Evolutionary conservation across 495 filamentous ascomycete species (phyloP).

Genomic region (Pseudomonodictys pantanalensis): DNA sequence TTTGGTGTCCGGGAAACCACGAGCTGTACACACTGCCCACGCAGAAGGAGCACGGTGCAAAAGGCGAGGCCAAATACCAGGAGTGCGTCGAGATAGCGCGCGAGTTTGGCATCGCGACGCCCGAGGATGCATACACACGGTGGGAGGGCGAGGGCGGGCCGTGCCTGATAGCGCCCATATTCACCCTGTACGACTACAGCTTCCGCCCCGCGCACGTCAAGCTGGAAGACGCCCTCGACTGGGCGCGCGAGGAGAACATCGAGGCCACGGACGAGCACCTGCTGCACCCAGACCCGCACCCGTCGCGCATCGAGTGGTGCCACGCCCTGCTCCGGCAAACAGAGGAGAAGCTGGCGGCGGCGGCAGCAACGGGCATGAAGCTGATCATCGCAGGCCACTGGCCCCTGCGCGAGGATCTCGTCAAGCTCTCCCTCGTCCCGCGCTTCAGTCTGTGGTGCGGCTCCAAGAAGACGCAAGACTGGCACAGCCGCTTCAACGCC

Average conservation of each 20-base stretch:
- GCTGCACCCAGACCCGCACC: constrained; percentile 40
- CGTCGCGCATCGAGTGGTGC: constrained; percentile 41
- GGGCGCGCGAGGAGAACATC: constrained; percentile 42
- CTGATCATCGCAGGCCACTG: constrained; percentile 42
- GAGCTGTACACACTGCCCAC: constrained; percentile 42
- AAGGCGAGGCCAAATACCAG: constrained; percentile 42
- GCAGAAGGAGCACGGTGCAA: constrained; percentile 30
- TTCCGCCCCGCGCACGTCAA: constrained; percentile 40
- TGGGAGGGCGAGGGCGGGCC: constrained; percentile 42
- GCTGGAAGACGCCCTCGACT: constrained; percentile 37
- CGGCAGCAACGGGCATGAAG: constrained; percentile 30
- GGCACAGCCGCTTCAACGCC: constrained; percentile 41
- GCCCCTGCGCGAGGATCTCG: constrained; percentile 43
- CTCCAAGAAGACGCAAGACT: constrained; percentile 43
- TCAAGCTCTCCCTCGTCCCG: constrained; percentile 38
- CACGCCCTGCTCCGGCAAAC: constrained; percentile 31
- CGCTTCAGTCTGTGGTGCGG: constrained; percentile 44
- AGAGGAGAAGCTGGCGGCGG: constrained; percentile 37
- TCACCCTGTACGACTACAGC: constrained; percentile 45
- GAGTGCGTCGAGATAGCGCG: constrained; percentile 39
- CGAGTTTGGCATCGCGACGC: constrained; percentile 39
- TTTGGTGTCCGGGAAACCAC: constrained; percentile 45
- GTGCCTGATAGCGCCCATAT: constrained; percentile 41
- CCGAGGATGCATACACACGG: constrained; percentile 41
- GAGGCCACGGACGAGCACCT: constrained; percentile 41